Conservation (phyloP, 75 land plant species). For the Pinus albicaulis region DNA sequence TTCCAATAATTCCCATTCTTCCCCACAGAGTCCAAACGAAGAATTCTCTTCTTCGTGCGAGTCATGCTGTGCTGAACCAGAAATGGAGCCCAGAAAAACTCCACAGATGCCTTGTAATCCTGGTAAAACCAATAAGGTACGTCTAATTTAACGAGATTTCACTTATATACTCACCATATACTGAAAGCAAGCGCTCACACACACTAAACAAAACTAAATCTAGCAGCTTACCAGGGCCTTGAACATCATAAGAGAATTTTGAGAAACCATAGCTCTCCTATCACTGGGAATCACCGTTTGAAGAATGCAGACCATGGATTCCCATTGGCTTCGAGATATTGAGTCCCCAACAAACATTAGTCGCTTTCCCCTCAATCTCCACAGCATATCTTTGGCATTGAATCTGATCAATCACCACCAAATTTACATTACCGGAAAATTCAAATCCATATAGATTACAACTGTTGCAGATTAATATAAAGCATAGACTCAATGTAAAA, state of each 20-base stretch:
- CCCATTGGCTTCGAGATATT: constrained; percentile 48
- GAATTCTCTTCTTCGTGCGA: constrained; percentile 8
- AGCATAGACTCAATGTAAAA: too few species aligned
- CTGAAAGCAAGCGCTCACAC: not conserved
- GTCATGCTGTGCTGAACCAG: constrained; percentile 22
- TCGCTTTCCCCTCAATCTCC: constrained; percentile 33
- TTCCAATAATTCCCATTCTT: constrained; percentile 31
- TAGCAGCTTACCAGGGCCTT: constrained; percentile 27
- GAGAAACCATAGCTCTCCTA: constrained; percentile 33
- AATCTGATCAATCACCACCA: constrained; percentile 21
- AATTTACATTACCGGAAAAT: too few species aligned
- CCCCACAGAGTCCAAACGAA: constrained; percentile 32
- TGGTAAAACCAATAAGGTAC: not conserved
- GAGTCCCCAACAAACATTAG: constrained; percentile 66
- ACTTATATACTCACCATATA: constrained; percentile 9
- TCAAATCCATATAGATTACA: too few species aligned
- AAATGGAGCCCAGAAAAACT: constrained; percentile 24
- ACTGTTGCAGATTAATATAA: too few species aligned
- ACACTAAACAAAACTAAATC: not conserved
- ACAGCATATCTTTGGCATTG: constrained; percentile 36
- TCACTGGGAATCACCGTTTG: constrained; percentile 35
- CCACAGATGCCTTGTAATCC: constrained; percentile 35
- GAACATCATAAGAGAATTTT: constrained; percentile 56
- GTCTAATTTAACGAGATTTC: not conserved
- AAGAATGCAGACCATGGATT: constrained; percentile 55